Conservation (phyloP, 2,329 filamentous ascomycete species). For the Fusarium sp. region DNA sequence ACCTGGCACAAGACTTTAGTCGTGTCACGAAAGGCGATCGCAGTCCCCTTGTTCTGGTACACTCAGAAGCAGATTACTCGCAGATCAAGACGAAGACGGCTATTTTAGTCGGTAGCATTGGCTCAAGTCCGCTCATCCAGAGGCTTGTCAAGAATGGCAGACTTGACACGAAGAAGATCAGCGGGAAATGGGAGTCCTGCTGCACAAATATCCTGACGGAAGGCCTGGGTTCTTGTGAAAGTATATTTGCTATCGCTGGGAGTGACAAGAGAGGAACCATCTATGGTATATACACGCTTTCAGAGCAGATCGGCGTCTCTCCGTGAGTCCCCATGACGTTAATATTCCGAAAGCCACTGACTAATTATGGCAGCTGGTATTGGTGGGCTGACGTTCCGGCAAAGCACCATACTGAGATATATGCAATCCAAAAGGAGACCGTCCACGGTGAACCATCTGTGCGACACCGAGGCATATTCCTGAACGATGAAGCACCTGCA, state of each 20-base stretch:
- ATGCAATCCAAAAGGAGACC: slow-evolving; percentile 6
- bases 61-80: accelerated
- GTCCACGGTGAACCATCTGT: slow-evolving; percentile 64
- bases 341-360: accelerated
- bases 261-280: slow-evolving; percentile 32
- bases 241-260: slow-evolving; percentile 10
- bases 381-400: slow-evolving; percentile 42
- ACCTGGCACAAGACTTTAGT: slow-evolving; percentile 28
- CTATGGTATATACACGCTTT: slow-evolving; percentile 28
- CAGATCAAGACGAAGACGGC: not conserved
- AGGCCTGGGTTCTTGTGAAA: not conserved
- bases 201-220: not conserved
- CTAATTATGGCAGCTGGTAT: slow-evolving; percentile 19
- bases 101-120: slow-evolving; percentile 13
- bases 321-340: slow-evolving; percentile 2
- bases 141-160: not conserved
- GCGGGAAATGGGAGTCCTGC: slow-evolving; percentile 33
- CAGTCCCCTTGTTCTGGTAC: not conserved
- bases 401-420: not conserved
- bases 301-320: slow-evolving; percentile 33
- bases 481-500: slow-evolving; percentile 64
- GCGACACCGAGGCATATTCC: slow-evolving; percentile 71
- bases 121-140: slow-evolving; percentile 7
- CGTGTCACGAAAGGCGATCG: slow-evolving; percentile 7
- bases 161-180: not conserved